These are phyloP conservation scores for Coemansia sp. DNA, from an alignment of 192 early-diverging fungal genomes.

Conservation along the genomic window DNA sequence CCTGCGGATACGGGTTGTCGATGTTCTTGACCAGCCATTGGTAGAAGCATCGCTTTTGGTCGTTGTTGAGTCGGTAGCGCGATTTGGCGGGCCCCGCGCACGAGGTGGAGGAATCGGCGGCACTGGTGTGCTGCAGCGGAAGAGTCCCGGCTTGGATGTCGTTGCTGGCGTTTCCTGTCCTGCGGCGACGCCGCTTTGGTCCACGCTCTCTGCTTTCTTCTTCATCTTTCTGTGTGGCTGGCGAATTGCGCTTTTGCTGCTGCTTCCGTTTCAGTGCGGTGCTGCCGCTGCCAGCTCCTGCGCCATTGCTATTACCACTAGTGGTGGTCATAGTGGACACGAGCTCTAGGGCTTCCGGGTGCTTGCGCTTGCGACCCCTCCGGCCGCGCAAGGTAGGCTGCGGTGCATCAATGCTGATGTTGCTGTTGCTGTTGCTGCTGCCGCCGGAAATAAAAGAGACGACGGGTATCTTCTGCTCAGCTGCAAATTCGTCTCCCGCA, in stretches of 20 bases:
- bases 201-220: no score
- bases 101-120: not conserved
- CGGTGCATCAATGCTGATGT: not conserved
- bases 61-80: slow-evolving; percentile 1
- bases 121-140: not conserved
- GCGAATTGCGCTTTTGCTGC: not conserved
- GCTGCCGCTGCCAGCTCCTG: not conserved
- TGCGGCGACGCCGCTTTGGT: not conserved
- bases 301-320: not conserved
- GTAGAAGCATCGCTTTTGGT: slow-evolving; percentile 18
- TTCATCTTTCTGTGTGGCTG: not conserved
- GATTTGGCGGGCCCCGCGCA: not conserved
- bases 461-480: no score
- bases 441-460: not conserved
- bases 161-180: not conserved
- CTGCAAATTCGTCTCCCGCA: no score
- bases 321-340: not conserved
- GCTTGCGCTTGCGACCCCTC: slow-evolving; percentile 1
- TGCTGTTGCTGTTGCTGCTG: not conserved
- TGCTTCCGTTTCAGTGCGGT: no score
- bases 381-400: not conserved
- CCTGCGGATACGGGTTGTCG: slow-evolving; percentile 35
- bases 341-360: no score
- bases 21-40: slow-evolving; percentile 26
- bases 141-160: not conserved